Base-by-base conservation (phyloP, 306 rosid genomes). In the Datisca glomerata region DNA sequence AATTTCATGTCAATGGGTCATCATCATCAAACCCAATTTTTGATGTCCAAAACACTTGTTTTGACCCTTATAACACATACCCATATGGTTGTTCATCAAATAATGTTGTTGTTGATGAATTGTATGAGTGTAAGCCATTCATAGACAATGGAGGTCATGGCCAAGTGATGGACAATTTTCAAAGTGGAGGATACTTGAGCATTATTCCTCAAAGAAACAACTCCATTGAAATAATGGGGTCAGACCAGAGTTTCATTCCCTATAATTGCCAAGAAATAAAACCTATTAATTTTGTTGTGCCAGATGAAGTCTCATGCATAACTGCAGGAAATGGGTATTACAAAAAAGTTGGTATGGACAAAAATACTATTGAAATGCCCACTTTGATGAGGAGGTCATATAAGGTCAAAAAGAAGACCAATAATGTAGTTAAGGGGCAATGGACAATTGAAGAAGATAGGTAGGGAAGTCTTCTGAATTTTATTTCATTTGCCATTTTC, bases 361-460 rank as follows among this genome's bases (percentile, higher is more conserved):
- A 62, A 37, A 72, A 33, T 24, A n/a, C n/a, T n/a, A n/a, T n/a
- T n/a, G 57, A 58, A 43, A 29, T 25, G 21, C 65, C 78, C 23
- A 36, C 68, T 20, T 44, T 47, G 12, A 36, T 60, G 34, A 67
- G 71, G 28, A 69, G 73, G 46, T 23, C 69, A 14, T 54, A 41
- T 29, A 89, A 80, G 44, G 69, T 51, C 31, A 53, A 61, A 37
- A 89, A 68, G 56, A 89, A 72, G 52, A 37, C 69, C 33, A 75
- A 49, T n/a, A n/a, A n/a, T 39, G 55, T 68, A 14, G 76, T 89
- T 57, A 89, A 89, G 68, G 98, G 98, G 0, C 98, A 84, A 23
- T 89, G 98, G 98, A 77, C 86, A 2, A 54, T 49, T 39, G 86
- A 83, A 38, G 98, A 83, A 75, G 95, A 89, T 66, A 75, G 95